These are phyloP conservation scores for Arabidopsis arenosa DNA, from an alignment of 345 rosid genomes.

Conservation along the genomic window DNA sequence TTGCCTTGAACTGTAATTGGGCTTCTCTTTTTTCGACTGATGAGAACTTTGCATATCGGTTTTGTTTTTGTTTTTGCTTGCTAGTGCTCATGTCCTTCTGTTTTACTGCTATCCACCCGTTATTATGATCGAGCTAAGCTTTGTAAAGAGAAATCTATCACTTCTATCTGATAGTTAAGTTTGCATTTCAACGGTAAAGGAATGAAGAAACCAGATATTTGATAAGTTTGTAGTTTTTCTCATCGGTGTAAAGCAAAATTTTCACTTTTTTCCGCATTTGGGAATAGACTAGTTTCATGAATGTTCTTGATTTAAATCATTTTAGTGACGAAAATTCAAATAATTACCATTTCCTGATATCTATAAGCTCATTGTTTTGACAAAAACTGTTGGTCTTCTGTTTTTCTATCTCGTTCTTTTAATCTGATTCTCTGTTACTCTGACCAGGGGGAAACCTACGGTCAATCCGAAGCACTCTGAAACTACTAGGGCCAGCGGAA, in stretches of 20 bases:
- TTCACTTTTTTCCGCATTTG: not conserved
- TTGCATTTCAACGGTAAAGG: not conserved
- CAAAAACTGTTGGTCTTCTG: not conserved
- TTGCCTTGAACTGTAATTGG: not conserved
- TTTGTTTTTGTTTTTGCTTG: not conserved
- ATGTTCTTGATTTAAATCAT: not conserved
- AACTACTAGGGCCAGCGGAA: slow-evolving; percentile 69
- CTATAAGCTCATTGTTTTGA: not conserved
- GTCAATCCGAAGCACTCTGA: slow-evolving; percentile 58
- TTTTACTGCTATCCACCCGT: not conserved
- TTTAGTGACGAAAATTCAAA: not conserved
- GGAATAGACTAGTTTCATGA: not conserved
- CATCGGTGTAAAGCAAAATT: not conserved
- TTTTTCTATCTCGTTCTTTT: not conserved
- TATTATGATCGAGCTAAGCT: not conserved
- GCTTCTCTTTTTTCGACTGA: not conserved
- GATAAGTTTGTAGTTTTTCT: not conserved
- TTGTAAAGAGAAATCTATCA: not conserved
- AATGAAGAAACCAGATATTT: not conserved
- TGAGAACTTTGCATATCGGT: not conserved
- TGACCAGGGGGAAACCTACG: slow-evolving; percentile 70
- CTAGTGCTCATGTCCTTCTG: slow-evolving; percentile 1
- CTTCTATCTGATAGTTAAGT: not conserved
- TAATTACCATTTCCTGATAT: not conserved
- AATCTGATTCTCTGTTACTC: not conserved